Base-by-base conservation (phyloP, 805 yeast species). In the Blastobotrys parvus region DNA sequence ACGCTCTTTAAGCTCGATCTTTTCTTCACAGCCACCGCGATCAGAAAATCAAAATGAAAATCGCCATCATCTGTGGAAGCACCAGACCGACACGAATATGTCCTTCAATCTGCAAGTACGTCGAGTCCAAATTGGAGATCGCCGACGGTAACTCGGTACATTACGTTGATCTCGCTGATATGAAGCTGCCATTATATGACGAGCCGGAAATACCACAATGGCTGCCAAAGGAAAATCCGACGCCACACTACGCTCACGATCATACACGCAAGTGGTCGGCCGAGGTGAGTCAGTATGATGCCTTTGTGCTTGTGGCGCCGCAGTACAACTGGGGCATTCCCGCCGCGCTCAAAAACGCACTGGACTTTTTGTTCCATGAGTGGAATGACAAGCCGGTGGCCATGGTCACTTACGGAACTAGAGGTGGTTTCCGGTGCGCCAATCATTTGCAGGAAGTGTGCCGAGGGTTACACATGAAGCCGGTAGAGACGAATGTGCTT, bases 311-410 rank as follows among this genome's bases (percentile, higher is more conserved):
- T 40, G 60, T 67, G 7, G 43, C 63, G 7, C 69, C 71, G 8
- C 62, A 64, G 43, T 67, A 66, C 51, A 67, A 67, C 43, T 52
- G 63, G 52, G 60, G 68, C 5, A 57, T 55, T 38, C 68, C 71
- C 7, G 69, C 66, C 1, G 55, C 50, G 10, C 50, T 67, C 36
- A 66, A 67, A 48, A 63, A 63, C 41, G 67, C 68, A 3, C 41
- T 67, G 15, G 71, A 67, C 44, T 57, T 56, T 35, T 49, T 67
- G 21, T 64, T 34, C 39, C 33, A 51, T 23, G 69, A 65, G 46
- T 65, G 68, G 68, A 27, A 19, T 13, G 56, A 52, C 13, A 64
- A 65, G 45, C 63, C 67, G 1, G 60, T 58, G 3, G 53, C 52
- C 35, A 45, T 65, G 15, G 60, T 62, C n/a, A 46, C 59, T 15